Percentiles rank a stretch among this genome's conserved stretches.
phyloP scores from a whole-genome alignment of 495 filamentous ascomycete species.

The Letharia lupina region DNA sequence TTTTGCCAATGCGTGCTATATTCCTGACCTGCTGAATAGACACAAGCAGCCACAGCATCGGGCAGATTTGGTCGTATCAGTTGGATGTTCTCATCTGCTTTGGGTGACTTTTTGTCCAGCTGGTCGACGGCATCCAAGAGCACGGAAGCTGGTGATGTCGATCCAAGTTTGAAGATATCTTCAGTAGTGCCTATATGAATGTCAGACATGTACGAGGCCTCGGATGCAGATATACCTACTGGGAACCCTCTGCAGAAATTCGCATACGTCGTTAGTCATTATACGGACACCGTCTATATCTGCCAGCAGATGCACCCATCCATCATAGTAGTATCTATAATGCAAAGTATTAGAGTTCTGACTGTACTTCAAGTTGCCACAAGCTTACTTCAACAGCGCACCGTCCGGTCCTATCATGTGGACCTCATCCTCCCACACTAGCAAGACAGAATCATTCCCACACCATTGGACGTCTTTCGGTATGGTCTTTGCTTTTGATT shows the following conservation, averaged over 20 bases:
- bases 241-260: conserved; percentile 90
- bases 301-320: conserved; percentile 77
- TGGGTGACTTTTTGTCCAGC: conserved; percentile 86
- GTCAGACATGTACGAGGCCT: conserved; percentile 2
- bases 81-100: conserved; percentile 95
- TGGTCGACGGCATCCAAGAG: conserved; percentile 87
- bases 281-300: conserved; percentile 84
- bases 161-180: conserved; percentile 80
- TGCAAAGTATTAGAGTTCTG: conserved; percentile 11
- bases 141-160: conserved; percentile 78
- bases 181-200: conserved; percentile 57
- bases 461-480: conserved; percentile 93
- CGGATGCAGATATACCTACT: conserved; percentile 30
- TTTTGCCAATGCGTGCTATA: conserved; percentile 90
- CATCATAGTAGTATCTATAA: conserved; percentile 76
- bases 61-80: conserved; percentile 77
- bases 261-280: conserved; percentile 83
- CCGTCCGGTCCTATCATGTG: conserved; percentile 85
- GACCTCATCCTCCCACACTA: conserved; percentile 98
- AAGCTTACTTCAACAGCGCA: conserved; percentile 53
- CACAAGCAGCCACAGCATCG: conserved; percentile 86
- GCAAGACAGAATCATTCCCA: conserved; percentile 85
- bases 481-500: conserved; percentile 73
- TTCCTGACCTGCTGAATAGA: conserved; percentile 85
- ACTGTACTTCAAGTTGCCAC: background rate